Conservation (phyloP, 2,329 filamentous ascomycete species). For the Cryphonectria parasitica region DNA sequence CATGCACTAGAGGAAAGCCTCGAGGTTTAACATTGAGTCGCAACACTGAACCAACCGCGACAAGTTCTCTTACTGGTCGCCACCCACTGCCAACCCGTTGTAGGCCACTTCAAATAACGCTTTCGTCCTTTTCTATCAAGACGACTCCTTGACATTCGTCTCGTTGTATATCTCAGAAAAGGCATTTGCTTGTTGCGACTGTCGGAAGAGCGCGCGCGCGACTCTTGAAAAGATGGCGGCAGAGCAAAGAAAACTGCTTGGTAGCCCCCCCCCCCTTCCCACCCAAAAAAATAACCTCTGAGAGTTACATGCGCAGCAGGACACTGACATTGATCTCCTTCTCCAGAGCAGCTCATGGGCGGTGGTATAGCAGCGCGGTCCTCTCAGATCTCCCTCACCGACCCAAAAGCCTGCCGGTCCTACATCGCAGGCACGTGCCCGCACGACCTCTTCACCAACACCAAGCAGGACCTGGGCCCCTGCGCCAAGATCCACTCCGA, state of each 20-base stretch:
- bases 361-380: constrained; percentile 73
- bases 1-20: neutral
- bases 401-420: constrained; percentile 92
- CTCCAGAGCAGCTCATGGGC: constrained; percentile 86
- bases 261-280: constrained; percentile 44
- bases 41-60: neutral
- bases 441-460: constrained; percentile 99
- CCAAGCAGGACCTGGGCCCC: constrained; percentile 92
- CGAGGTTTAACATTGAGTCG: neutral
- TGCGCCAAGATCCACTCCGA: constrained; percentile 91
- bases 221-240: constrained; percentile 70
- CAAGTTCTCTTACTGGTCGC: neutral
- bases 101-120: neutral
- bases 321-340: constrained; percentile 17
- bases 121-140: neutral
- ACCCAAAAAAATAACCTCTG: neutral
- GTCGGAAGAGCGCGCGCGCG: neutral
- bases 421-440: constrained; percentile 94
- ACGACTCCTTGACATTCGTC: too few relatives aligned
- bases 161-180: neutral
- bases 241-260: constrained; percentile 95
- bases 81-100: neutral
- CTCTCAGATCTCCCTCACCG: constrained; percentile 83
- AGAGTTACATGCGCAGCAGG: neutral
- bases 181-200: neutral